Base-by-base conservation (phyloP, 192 early-diverging fungal genomes). In the Coemansia sp. region DNA sequence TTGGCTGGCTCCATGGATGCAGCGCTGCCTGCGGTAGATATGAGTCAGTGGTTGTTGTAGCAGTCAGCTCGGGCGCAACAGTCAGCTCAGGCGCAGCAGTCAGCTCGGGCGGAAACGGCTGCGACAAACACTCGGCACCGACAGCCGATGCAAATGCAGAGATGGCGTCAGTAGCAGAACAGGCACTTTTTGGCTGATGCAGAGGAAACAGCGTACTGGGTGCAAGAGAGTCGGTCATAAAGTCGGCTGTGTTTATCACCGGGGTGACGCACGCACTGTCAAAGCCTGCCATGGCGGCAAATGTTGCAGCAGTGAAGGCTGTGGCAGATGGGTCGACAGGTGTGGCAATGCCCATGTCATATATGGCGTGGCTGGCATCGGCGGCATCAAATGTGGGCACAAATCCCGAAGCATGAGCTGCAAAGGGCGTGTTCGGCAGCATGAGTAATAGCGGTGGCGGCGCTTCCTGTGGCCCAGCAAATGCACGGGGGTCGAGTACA, bases 281-380 rank as follows among this genome's bases (percentile, higher is more conserved):
- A 14, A 69, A 50, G 2, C 62, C 49, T 0, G 58, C 31, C 51
- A 79, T 59, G 2, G 71, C 71, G 3, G 77, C 67, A 27, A 79
- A 64, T 4, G 67, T 68, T 22, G 77, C 77, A 3, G 68, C 68
- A 27, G 62, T 69, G 43, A 79, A 53, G 3, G 57, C 64, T 9
- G 59, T 55, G 4, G 27, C 54, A 10, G 62, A 51, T 5, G 64
- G 49, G 27, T 58, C 52, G 14, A 43, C 23, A 1, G 62, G 62
- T 25, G 50, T 39, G n/a, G 51, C 31, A 35, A 52, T 39, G 11
- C 62, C 62, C 29, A 63, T n/a, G 23, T 41, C 35, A 23, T 55
- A 63, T 6, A 25, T 25, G 37, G 2, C n/a, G 14, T 52, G 61
- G 3, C 29, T 26, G 25, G 51, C 3, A 17, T 17, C 17, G 19